Evolutionary conservation across 2,329 filamentous ascomycete genomes (phyloP), one percentile per base, ranked within the genome.

Genomic region (Aaosphaeria pasadenensis): DNA sequence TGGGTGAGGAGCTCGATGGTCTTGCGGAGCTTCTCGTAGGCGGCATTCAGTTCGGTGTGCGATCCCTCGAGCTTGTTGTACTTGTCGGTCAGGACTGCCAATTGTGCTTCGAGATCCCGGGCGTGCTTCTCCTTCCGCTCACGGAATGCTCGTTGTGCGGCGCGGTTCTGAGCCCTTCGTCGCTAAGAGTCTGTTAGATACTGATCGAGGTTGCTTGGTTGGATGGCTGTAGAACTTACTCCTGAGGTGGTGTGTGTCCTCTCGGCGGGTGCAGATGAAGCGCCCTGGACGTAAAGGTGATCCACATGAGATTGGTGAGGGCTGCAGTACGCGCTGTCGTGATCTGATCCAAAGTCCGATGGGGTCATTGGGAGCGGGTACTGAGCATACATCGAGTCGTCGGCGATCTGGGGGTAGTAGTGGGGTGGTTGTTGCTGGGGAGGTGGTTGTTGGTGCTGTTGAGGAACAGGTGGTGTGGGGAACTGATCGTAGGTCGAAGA

Each of bases 41-140:
- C 64, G 9, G 57, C 58, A 36, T 59, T 66, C 28, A 73, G 66
- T 44, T 72, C 68, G 0, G 57, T 67, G 59, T 84, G 83, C 4
- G 80, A 80, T 44, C 76, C 73, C 52, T 76, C 75, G 45, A 85
- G 75, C 32, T 74, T 73, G 49, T 77, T 77, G 62, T 84, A 81
- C 55, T 77, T 79, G 28, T 78, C 75, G 52, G 77, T 77, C 43
- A 82, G 70, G 13, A 79, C 76, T 42, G 67, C 67, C 31, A 86
- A 76, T 43, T 82, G 76, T 33, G 73, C 62, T 63, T 86, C 83
- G 17, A 86, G 77, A 55, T 86, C 83, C 51, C 79, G 79, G 58
- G 85, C 84, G 52, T 84, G 79, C 63, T 85, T 82, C 59, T 86
- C 81, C 58, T 84, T 85, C 45, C 82, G 75, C 62, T 85, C 81